Base-by-base conservation (phyloP, 2,329 filamentous ascomycete species). In the Cytospora chrysosperma region DNA sequence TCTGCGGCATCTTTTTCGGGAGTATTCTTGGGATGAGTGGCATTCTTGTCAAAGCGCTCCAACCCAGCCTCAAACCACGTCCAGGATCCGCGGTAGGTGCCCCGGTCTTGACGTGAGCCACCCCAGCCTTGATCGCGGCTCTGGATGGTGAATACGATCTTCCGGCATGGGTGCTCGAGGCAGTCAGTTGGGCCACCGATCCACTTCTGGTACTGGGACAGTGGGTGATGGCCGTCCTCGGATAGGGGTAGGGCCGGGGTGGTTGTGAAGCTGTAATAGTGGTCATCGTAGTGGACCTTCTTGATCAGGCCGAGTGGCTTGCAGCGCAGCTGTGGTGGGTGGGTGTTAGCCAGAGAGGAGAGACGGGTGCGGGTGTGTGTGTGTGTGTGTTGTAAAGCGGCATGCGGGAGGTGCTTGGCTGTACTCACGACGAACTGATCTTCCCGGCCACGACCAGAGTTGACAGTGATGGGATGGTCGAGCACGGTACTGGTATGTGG, bases 41-140 rank as follows among this genome's bases (percentile, higher is more conserved):
- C 58, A 9, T 56, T 66, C 58, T 26, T 75, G 52, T 82, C 81
- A 55, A 85, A 82, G 4, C 78, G 78, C 72, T 89, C 86, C 19
- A 87, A 70, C 0, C 86, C 86, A 19, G 80, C 84, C 61, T 88
- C 86, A 64, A 88, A 88, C 86, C 86, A 89, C 0, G 86, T 86
- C 74, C 75, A 86, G 0, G 86, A 84, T 2, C 73, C 75, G 0
- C 71, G 67, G 61, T 80, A 88, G 1, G 78, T 78, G 2, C 77
- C 77, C 2, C 69, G 70, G 49, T 73, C 67, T 0, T 17, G 51
- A 50, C 21, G 17, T 0, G 73, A 65, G 17, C 78, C 76, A 34
- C 79, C 78, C 79, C 80, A 86, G 4, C 86, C 87, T 67, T 89
- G 87, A 66, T 89, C 87, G 55, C 73, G 77, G 70, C 83, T 85